Conservation (phyloP, 148 eudicot genomes). For the Rhododendron mucronatum region DNA sequence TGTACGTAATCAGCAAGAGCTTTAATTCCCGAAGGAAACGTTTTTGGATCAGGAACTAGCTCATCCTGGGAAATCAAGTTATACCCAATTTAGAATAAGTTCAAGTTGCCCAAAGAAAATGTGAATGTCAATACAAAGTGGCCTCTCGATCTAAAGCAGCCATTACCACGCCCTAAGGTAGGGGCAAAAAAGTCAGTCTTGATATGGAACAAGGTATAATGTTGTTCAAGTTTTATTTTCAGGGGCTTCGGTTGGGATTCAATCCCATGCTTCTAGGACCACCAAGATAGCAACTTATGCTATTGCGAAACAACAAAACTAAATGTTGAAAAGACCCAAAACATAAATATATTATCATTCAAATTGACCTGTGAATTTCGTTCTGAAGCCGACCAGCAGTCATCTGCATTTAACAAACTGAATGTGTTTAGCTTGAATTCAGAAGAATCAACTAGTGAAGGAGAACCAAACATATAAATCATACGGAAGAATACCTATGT, state of each 20-base stretch:
- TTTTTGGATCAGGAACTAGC: conserved; percentile 66
- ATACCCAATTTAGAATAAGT: not conserved
- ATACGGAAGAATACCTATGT: conserved; percentile 55
- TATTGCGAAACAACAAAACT: not conserved
- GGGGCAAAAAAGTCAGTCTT: not conserved
- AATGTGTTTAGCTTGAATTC: not conserved
- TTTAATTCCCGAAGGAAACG: conserved; percentile 87
- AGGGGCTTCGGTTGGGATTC: not conserved
- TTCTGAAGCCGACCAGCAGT: conserved; percentile 67
- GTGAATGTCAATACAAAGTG: not conserved
- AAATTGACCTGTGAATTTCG: conserved; percentile 44
- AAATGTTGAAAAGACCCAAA: not conserved
- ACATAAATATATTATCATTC: conserved; percentile 5
- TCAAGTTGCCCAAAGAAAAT: not conserved
- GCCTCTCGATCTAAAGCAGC: not conserved
- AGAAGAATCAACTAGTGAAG: not conserved
- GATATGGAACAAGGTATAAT: not conserved
- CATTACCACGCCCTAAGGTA: not conserved
- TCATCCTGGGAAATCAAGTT: conserved; percentile 45
- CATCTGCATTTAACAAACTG: conserved; percentile 48
- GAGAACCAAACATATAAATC: conserved; percentile 1
- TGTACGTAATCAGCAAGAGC: conserved; percentile 94
- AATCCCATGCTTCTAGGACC: not conserved
- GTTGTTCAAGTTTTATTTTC: not conserved
- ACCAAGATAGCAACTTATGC: not conserved